Conservation (phyloP, 306 rosid genomes). For the Sesbania bispinosa region DNA sequence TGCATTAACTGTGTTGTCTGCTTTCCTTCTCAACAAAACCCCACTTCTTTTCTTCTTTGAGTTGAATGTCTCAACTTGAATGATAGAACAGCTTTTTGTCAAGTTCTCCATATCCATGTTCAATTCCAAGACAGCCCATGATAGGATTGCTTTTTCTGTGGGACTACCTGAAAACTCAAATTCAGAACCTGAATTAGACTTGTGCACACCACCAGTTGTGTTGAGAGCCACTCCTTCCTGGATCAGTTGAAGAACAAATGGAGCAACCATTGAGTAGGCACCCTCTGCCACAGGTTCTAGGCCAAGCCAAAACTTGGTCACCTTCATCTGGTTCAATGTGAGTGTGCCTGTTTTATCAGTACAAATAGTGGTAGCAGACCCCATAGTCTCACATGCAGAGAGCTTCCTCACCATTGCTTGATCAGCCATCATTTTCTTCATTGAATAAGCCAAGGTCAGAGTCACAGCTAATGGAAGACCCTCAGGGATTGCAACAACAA, state of each 20-base stretch:
- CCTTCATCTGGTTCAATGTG: constrained; percentile 38
- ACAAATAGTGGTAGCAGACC: constrained; percentile 37
- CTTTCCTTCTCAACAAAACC: constrained; percentile 22
- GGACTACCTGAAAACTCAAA: constrained; percentile 39
- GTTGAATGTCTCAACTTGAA: constrained; percentile 37
- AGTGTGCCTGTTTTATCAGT: constrained; percentile 41
- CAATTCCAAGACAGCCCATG: constrained; percentile 27
- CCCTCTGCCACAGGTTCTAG: neutral
- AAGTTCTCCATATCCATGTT: constrained; percentile 28
- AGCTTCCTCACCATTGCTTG: constrained; percentile 41
- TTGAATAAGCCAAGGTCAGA: constrained; percentile 36
- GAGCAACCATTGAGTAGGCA: constrained; percentile 5
- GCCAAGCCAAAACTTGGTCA: constrained; percentile 37
- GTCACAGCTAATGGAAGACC: constrained; percentile 40
- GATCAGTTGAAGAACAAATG: constrained; percentile 26
- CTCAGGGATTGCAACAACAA: constrained; percentile 40
- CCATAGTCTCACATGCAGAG: constrained; percentile 41
- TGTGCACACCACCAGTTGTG: constrained; percentile 27
- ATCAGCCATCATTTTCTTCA: constrained; percentile 48
- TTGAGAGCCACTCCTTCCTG: constrained; percentile 36
- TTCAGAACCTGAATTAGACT: neutral
- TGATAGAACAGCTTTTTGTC: constrained; percentile 10
- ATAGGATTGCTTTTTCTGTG: constrained; percentile 30
- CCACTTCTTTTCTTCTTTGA: constrained; percentile 35
- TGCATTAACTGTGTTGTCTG: constrained; percentile 12